Base-by-base conservation (phyloP, 441 rosid genomes). In the Metrosideros polymorpha region DNA sequence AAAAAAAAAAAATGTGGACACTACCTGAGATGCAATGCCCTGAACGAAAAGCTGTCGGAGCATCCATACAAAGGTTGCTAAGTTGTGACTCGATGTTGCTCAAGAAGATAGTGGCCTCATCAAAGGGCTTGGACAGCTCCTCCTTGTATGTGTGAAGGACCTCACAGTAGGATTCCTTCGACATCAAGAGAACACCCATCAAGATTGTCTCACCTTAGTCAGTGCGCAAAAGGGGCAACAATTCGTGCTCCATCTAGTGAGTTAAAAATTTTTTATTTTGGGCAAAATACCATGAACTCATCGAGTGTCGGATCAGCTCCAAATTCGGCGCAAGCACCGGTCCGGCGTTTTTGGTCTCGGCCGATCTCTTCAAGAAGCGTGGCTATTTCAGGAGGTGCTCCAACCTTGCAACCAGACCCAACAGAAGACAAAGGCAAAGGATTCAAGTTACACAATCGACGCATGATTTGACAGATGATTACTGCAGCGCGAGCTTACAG, bases 301-400 rank as follows among this genome's bases (percentile, higher is more conserved):
- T 94, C 97, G 4, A 94, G 94, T 87, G 91, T 94, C 42, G 94
- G 97, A 88, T 94, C 95, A 85, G 89, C 91, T 89, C 97, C 95
- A 15, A 91, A 85, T 50, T 89, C 89, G 85, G 86, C 71, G 86
- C 84, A 66, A 84, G 82, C 84, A 85, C 86, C 84, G 32, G 83
- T 52, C 49, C 87, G 85, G 22, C 66, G 82, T 88, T 82, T 90
- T 32, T 88, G 91, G 45, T 88, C 90, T 85, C 89, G 87, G 85
- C 89, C 85, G 35, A 93, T 89, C 84, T 91, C 94, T 82, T 91
- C 95, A 6, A 93, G 91, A 84, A 93, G 86, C 35, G 92, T 87
- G 0, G 89, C 93, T 86, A 91, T 84, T 86, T 90, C 94, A 25
- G 92, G 92, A 25, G 97, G 91, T 47, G 95, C 95, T 86, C 97